Base-by-base conservation (phyloP, 305 asterid species). In the Fraxinus paxiana region DNA sequence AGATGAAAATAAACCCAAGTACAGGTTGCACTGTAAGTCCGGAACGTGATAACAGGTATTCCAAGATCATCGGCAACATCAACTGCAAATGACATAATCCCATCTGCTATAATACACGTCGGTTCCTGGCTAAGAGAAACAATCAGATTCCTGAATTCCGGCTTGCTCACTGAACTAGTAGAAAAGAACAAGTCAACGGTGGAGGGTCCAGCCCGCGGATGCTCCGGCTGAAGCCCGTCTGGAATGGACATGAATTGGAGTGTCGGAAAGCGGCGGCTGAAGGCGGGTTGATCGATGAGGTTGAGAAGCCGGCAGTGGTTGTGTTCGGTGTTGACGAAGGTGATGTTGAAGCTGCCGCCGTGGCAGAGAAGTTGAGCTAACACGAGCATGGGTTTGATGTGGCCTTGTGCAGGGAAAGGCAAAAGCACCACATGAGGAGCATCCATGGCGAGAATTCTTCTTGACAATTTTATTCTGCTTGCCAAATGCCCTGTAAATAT, bases 341-440 rank as follows among this genome's bases (percentile, higher is more conserved):
- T 81, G 80, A 86, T 26, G 18, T 78, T 37, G 79, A 87, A 75
- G 80, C 65, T 74, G 71, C 83, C 85, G 51, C 75, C 17, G 8
- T 41, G 84, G 85, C 86, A 69, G 30, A 88, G 84, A 9, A 86
- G 87, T 77, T 88, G 84, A 65, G 89, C 91, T 76, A 88, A 76
- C 78, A 73, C 77, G 59, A 87, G 82, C 91, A 88, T 87, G 79
- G 91, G 90, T 82, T 83, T 88, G 84, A 85, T 77, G 86, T 87
- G 90, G 77, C 91, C 91, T 85, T 87, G 88, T 41, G 87, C 87
- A 5, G 90, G 91, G 54, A 88, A 88, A 28, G 88, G 89, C 3
- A 85, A 8, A 34, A 87, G 48, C 9, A 88, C 84, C 0, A 88
- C 87, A 51, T 85, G 91, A 5, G 87, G 87, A 51, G 22, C 37